Evolutionary conservation across 2,329 filamentous ascomycete species (phyloP).

Genomic region (Diaporthe vaccinii): DNA sequence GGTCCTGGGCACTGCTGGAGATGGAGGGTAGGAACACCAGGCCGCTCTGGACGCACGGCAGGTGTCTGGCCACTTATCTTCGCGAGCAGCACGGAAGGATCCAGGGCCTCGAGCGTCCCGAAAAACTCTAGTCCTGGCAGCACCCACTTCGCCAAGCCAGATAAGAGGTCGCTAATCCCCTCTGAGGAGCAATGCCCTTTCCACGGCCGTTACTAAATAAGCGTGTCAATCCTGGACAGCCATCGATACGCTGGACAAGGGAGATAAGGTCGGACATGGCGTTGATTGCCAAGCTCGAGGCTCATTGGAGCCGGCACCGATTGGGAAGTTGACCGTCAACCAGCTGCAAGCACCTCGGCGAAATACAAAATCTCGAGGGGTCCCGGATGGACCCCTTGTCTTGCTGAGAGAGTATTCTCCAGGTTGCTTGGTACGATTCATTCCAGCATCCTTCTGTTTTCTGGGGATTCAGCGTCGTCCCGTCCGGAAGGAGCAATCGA

Average conservation of each 20-base stretch:
- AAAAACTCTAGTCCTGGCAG: constrained; percentile 19
- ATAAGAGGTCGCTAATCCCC: constrained; percentile 25
- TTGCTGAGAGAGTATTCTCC: not conserved
- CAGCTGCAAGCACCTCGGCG: not conserved
- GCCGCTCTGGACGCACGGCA: not conserved
- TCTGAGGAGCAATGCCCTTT: constrained; percentile 18
- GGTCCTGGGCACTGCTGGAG: not conserved
- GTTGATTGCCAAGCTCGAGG: constrained; percentile 30
- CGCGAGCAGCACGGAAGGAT: not conserved
- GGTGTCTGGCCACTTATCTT: constrained; percentile 19
- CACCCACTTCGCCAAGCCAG: constrained; percentile 34
- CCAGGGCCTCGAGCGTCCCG: constrained; percentile 7
- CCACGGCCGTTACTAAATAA: constrained; percentile 24
- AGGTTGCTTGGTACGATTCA: not conserved
- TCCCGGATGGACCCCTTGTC: not conserved
- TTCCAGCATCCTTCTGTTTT: constrained; percentile 36
- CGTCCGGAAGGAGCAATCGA: constrained; percentile 16
- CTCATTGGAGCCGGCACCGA: constrained; percentile 25
- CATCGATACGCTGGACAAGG: constrained; percentile 12
- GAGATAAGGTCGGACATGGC: constrained; percentile 33
- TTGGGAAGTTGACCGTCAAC: not conserved
- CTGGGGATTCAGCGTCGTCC: constrained; percentile 10
- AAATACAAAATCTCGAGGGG: constrained; percentile 20
- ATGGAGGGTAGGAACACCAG: not conserved
- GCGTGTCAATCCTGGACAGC: constrained; percentile 7